A percentile compares a stretch with the other conserved stretches of the same genome.
Conservation (phyloP, 108 stramenopile species). For the Schizochytrium sp. region DNA sequence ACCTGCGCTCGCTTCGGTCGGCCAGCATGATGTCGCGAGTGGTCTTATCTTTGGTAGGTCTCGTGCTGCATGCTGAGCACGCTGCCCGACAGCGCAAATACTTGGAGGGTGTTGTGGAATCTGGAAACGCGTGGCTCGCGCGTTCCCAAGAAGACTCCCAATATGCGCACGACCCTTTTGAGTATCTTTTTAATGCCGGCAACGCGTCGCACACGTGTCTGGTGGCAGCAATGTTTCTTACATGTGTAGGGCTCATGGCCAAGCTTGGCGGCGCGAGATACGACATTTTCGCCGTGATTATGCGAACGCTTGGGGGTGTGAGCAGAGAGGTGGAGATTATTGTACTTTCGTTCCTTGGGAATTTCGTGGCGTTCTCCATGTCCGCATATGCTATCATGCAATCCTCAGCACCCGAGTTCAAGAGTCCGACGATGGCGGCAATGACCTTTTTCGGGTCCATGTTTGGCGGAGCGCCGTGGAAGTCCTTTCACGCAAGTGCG, state of each 20-base stretch:
- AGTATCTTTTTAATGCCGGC: not conserved
- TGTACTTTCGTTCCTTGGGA: not conserved
- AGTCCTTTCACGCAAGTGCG: not conserved
- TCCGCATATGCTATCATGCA: not conserved
- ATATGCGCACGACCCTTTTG: not conserved
- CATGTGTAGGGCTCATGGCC: not conserved
- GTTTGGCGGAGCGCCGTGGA: not conserved
- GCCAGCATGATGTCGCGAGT: not conserved
- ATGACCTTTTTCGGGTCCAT: not conserved
- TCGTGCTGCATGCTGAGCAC: not conserved
- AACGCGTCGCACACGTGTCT: not conserved
- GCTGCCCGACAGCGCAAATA: not conserved
- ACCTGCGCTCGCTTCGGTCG: not conserved
- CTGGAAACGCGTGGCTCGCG: not conserved
- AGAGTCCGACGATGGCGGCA: not conserved
- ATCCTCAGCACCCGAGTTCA: not conserved
- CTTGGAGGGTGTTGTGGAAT: not conserved
- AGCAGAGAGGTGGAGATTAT: not conserved
- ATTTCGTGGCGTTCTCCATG: not conserved
- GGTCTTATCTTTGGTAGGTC: not conserved
- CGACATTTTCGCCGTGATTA: not conserved
- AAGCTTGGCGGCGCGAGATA: not conserved
- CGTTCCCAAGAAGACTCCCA: not conserved
- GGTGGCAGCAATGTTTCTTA: not conserved
- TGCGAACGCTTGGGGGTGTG: not conserved